Percentiles rank a stretch among this genome's conserved stretches.
Evolutionary conservation across 2,329 filamentous ascomycete genomes (phyloP).

Genomic region (Cladophialophora yegresii): DNA sequence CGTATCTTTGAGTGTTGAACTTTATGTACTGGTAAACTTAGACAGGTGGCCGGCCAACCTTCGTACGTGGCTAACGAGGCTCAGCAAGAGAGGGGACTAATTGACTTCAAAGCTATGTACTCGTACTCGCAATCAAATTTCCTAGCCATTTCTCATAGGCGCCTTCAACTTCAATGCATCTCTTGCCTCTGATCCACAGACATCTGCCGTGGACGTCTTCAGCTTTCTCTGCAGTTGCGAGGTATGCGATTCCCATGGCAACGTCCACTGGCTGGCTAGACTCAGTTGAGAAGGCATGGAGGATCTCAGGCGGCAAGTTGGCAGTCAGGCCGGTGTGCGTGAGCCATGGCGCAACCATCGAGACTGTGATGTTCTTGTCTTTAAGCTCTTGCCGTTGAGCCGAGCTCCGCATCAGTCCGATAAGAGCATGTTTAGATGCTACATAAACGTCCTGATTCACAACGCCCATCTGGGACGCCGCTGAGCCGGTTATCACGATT

Average conservation of each 20-base stretch:
- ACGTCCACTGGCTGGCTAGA: slow-evolving; percentile 11
- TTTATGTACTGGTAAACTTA: neutral
- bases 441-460: slow-evolving; percentile 6
- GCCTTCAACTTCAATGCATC: slow-evolving; percentile 10
- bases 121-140: neutral
- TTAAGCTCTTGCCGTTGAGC: slow-evolving; percentile 5
- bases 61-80: neutral
- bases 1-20: neutral
- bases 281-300: neutral
- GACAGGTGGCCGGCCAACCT: neutral
- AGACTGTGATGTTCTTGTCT: slow-evolving; percentile 1
- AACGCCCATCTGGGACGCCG: slow-evolving; percentile 8
- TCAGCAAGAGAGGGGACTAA: neutral
- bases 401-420: slow-evolving; percentile 11
- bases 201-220: slow-evolving; percentile 8
- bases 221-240: slow-evolving; percentile 7
- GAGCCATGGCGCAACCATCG: slow-evolving; percentile 13
- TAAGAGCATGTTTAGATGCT: slow-evolving; percentile 11
- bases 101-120: neutral
- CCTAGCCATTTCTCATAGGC: slow-evolving; percentile 11
- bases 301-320: slow-evolving; percentile 1
- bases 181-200: slow-evolving; percentile 13
- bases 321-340: slow-evolving; percentile 9
- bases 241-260: slow-evolving; percentile 11
- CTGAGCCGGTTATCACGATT: slow-evolving; percentile 10